phyloP scores from a whole-genome alignment of 768 basidiomycete genomes.

The Fistulinella prunicolor region DNA sequence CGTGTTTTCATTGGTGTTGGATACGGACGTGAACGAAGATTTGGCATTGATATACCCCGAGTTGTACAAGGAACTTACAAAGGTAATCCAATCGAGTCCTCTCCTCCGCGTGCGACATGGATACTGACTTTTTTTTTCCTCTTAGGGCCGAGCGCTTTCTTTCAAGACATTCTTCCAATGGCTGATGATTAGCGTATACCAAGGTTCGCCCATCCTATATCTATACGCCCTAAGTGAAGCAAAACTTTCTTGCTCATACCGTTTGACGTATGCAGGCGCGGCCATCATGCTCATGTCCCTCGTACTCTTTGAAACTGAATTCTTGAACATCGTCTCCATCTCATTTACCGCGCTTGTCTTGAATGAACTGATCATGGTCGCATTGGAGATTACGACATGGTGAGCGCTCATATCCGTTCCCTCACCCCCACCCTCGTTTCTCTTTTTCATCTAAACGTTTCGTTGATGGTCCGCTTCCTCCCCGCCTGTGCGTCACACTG shows the following conservation, averaged over 20 bases:
- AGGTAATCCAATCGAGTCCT: conserved; percentile 48
- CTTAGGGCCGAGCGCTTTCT: conserved; percentile 85
- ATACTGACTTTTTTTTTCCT: neutral
- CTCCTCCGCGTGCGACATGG: neutral
- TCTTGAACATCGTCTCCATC: conserved; percentile 96
- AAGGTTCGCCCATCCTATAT: conserved; percentile 64
- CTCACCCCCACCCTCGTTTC: neutral
- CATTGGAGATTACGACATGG: conserved; percentile 97
- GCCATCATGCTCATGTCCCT: conserved; percentile 99
- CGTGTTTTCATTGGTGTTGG: conserved; percentile 94
- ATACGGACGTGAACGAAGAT: conserved; percentile 94
- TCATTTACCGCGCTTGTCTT: conserved; percentile 95
- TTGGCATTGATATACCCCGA: conserved; percentile 94
- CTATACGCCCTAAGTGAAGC: too few relatives aligned
- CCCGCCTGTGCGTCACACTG: too few relatives aligned
- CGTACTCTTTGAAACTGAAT: conserved; percentile 94
- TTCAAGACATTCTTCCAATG: conserved; percentile 99
- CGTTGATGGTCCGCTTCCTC: too few relatives aligned
- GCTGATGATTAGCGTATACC: conserved; percentile 96
- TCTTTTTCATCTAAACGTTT: too few relatives aligned
- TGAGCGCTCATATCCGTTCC: conserved; percentile 32
- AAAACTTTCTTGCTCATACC: neutral
- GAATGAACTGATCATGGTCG: conserved; percentile 99
- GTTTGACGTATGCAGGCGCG: conserved; percentile 54
- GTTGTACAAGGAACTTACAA: conserved; percentile 95